Evolutionary conservation across 208 protist genomes (phyloP).

Genomic region (Blastocrithidia nonstop): DNA sequence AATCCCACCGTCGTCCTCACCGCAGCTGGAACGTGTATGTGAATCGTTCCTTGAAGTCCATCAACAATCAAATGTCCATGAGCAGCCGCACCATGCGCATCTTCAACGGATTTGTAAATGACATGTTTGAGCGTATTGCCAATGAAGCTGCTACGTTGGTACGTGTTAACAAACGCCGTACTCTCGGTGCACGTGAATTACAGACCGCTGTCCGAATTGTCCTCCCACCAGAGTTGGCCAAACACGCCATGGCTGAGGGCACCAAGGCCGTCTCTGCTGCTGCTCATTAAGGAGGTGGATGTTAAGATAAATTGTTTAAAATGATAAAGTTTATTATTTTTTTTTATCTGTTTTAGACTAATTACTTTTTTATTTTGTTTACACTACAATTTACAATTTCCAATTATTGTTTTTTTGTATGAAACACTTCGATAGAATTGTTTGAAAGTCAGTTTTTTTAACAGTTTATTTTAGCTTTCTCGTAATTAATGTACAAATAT

Average conservation of each 20-base stretch:
- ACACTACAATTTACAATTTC: background rate
- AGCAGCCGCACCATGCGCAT: constrained; percentile 91
- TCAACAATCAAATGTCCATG: constrained; percentile 92
- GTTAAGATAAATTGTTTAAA: too few relatives aligned
- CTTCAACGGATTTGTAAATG: constrained; percentile 96
- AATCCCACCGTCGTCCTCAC: constrained; percentile 45
- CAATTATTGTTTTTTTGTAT: constrained; percentile 1
- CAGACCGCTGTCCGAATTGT: constrained; percentile 94
- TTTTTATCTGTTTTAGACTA: background rate
- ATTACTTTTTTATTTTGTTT: background rate
- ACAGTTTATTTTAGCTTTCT: background rate
- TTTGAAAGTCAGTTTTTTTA: background rate
- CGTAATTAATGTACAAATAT: background rate
- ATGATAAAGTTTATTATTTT: background rate
- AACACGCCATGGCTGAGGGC: constrained; percentile 95
- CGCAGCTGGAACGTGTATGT: constrained; percentile 80
- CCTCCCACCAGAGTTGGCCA: constrained; percentile 94
- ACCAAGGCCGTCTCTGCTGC: constrained; percentile 94
- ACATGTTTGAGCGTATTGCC: constrained; percentile 94
- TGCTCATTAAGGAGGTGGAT: constrained; percentile 14
- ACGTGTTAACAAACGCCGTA: constrained; percentile 90
- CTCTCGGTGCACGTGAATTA: constrained; percentile 90
- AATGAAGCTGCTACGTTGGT: constrained; percentile 85
- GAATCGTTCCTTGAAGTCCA: constrained; percentile 90
- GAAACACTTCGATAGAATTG: background rate